Conservation (phyloP, 768 basidiomycete genomes). For the Leccinum imitatum region DNA sequence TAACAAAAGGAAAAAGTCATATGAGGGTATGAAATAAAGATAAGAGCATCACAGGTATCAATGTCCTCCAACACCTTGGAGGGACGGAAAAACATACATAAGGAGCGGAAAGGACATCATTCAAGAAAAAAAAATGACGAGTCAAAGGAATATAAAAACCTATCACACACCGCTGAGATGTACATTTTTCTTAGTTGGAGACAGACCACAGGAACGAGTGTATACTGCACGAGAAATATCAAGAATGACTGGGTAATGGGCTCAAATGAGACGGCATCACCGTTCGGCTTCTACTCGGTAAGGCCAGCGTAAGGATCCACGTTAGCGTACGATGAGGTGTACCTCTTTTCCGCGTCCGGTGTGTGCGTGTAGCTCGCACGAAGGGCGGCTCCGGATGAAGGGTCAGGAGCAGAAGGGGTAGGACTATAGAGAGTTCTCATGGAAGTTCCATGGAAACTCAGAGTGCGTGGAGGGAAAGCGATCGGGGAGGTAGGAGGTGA, state of each 20-base stretch:
- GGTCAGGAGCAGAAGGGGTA: slow-evolving; percentile 13
- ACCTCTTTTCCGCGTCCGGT: slow-evolving; percentile 21
- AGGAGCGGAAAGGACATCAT: slow-evolving; percentile 1
- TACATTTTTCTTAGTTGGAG: slow-evolving; percentile 17
- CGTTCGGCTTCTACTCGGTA: slow-evolving; percentile 6
- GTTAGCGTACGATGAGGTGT: slow-evolving; percentile 25
- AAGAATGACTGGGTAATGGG: slow-evolving; percentile 1
- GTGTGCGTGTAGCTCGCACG: slow-evolving; percentile 12
- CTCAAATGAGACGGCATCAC: background rate
- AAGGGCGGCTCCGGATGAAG: background rate
- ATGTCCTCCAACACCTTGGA: slow-evolving; percentile 10
- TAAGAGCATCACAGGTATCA: slow-evolving; percentile 21
- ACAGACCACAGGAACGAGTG: background rate
- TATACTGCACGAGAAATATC: background rate
- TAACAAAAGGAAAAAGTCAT: background rate
- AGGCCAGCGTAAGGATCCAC: slow-evolving; percentile 26
- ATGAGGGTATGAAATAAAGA: slow-evolving; percentile 21
- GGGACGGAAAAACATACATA: background rate
- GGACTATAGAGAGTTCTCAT: slow-evolving; percentile 34
- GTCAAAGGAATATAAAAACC: background rate
- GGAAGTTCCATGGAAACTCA: slow-evolving; percentile 23
- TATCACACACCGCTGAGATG: slow-evolving; percentile 14
- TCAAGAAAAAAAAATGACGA: slow-evolving; percentile 1
- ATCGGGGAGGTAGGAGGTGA: slow-evolving; percentile 35
- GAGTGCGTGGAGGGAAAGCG: slow-evolving; percentile 29